Percentiles rank a stretch among this genome's conserved stretches.
Conservation (phyloP, 192 early-diverging fungal species). For the Entomortierella chlamydospora region DNA sequence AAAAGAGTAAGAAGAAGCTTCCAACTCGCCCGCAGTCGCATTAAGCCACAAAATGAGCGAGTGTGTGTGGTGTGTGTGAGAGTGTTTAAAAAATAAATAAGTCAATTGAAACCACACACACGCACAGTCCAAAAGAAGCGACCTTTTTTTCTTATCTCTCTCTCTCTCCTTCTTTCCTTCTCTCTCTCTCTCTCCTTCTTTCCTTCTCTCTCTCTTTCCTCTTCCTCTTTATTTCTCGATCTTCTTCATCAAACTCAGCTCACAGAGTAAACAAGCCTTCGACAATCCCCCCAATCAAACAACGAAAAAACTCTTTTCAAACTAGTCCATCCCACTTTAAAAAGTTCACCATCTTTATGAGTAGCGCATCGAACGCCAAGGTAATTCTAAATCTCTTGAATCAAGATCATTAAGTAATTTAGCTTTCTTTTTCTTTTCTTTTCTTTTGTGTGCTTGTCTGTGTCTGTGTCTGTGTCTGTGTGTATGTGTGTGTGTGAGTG, state of each 20-base stretch:
- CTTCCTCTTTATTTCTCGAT: not conserved
- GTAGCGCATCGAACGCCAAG: conserved; percentile 57
- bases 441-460: not conserved
- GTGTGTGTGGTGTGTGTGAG: too few species aligned
- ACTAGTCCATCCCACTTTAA: conserved; percentile 19
- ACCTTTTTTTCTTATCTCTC: not conserved
- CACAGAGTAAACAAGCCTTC: not conserved
- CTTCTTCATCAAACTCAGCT: not conserved
- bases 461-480: too few species aligned
- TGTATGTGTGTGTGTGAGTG: too few species aligned
- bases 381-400: conserved; percentile 10
- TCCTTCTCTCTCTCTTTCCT: conserved; percentile 5
- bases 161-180: not conserved
- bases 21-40: not conserved
- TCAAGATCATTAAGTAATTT: too few species aligned
- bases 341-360: conserved; percentile 54
- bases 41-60: not conserved
- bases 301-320: conserved; percentile 5
- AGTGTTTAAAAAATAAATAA: not conserved
- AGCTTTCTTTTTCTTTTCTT: not conserved
- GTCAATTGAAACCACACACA: conserved; percentile 12
- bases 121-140: conserved; percentile 8
- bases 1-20: not conserved
- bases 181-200: conserved; percentile 2
- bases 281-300: not conserved